Evolutionary conservation across 371 early-diverging fungal genomes (phyloP).

Genomic region (Parasitella parasitica): DNA sequence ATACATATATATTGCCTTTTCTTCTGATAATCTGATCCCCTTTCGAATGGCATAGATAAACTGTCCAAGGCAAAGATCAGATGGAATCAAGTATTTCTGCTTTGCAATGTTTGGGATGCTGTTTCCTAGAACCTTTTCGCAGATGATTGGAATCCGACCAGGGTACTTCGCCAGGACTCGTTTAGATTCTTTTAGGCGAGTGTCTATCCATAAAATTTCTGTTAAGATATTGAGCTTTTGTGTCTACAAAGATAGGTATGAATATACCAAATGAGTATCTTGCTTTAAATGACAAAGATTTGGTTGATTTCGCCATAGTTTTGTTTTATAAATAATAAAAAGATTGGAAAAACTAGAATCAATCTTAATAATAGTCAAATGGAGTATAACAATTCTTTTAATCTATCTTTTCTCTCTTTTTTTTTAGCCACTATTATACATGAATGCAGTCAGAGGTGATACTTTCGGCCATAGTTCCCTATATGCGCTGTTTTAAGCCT

Average conservation of each 20-base stretch:
- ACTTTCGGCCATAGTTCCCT: too few species aligned
- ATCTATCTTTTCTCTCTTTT: too few species aligned
- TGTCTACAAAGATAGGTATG: neutral
- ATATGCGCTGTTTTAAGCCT: too few species aligned
- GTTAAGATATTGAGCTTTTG: neutral
- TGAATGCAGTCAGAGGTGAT: too few species aligned
- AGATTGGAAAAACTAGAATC: too few species aligned
- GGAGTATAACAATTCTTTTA: too few species aligned
- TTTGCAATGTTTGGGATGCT: conserved; percentile 94
- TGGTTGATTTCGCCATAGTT: neutral
- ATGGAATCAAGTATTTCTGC: conserved; percentile 95
- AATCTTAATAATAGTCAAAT: too few species aligned
- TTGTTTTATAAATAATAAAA: neutral
- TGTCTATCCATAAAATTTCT: too few species aligned
- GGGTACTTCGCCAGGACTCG: conserved; percentile 95
- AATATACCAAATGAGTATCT: neutral
- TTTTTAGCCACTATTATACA: too few species aligned
- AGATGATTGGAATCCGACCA: conserved; percentile 92
- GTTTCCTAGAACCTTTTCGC: conserved; percentile 93
- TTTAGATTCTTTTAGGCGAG: conserved; percentile 92
- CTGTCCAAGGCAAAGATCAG: conserved; percentile 95
- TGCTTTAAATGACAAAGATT: neutral
- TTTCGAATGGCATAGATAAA: conserved; percentile 95
- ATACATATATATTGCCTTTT: conserved; percentile 97
- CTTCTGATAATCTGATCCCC: conserved; percentile 87